Evolutionary conservation across 1,284 basidiomycete genomes (phyloP).

Genomic region (Apiotrichum laibachii): DNA sequence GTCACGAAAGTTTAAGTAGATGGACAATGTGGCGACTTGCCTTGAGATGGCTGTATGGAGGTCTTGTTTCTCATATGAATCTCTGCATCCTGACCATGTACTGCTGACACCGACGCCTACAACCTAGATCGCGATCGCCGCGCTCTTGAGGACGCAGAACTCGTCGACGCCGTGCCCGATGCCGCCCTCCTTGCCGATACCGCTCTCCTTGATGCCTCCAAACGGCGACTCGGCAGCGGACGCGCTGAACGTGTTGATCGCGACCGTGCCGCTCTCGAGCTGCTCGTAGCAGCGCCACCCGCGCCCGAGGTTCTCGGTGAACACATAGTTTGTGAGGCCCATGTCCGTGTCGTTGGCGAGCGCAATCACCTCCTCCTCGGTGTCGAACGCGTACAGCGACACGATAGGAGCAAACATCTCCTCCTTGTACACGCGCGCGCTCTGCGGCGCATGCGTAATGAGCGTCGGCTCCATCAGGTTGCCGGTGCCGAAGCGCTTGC

Average conservation of each 20-base stretch:
- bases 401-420: slow-evolving; percentile 78
- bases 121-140: slow-evolving; percentile 8
- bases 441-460: slow-evolving; percentile 70
- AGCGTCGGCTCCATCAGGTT: slow-evolving; percentile 81
- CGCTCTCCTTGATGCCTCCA: slow-evolving; percentile 61
- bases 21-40: no score
- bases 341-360: slow-evolving; percentile 76
- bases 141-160: slow-evolving; percentile 20
- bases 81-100: no score
- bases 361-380: slow-evolving; percentile 82
- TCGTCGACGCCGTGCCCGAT: slow-evolving; percentile 23
- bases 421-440: slow-evolving; percentile 63
- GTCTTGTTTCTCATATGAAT: no score
- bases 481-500: slow-evolving; percentile 57
- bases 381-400: slow-evolving; percentile 68
- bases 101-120: no score
- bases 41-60: no score
- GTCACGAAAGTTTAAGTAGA: no score
- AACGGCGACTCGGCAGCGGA: slow-evolving; percentile 79
- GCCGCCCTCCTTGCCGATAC: slow-evolving; percentile 29
- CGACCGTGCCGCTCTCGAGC: slow-evolving; percentile 86
- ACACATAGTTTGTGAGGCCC: slow-evolving; percentile 89
- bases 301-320: slow-evolving; percentile 76
- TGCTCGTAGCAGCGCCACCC: slow-evolving; percentile 92
- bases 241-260: slow-evolving; percentile 69